Evolutionary conservation across 1,139 yeast genomes (phyloP), one percentile per base, ranked within the genome.

Genomic region (Pichia sp.): DNA sequence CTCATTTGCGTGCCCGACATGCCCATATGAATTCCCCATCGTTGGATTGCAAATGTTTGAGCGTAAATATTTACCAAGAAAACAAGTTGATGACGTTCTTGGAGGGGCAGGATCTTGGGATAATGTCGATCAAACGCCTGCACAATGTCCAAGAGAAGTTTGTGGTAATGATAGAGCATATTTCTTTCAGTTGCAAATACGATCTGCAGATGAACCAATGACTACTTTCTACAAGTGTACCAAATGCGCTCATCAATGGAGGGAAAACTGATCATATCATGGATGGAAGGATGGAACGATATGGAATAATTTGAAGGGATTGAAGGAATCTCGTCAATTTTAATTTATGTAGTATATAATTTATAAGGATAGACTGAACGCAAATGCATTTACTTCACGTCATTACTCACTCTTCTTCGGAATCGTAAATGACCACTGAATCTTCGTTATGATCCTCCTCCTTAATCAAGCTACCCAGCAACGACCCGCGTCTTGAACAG

Each of bases 71-170:
- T 69, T 91, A 54, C 82, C 84, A 26, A 69, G 95, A 56, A 91
- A 91, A 55, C 84, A 86, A 50, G 93, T 91, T 4, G 99, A 91
- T 59, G 98, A 91, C 63, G 96, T 91, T 10, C 69, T 91, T 20
- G 98, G 99, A 41, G 96, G 96, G 28, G 93, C 80, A 48, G 97
- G 96, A 20, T 94, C 97, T 3, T 91, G 98, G 98, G 98, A 91
- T 58, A 88, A 91, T 55, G 98, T 93, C 22, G 98, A 93, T 56
- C 91, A 82, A 53, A 82, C 91, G 0, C 66, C 75, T 2, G 82
- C 91, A 0, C 95, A 91, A 56, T 91, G 98, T 66, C 96, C 96
- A 4, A 68, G 74, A 30, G 94, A 84, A 45, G 60, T 69, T 1
- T 91, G 98, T 66, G 94, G 87, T 32, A 81, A 83, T 45, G 84